Conservation (phyloP, 352 stramenopile genomes). For the Aphanomyces astaci region DNA sequence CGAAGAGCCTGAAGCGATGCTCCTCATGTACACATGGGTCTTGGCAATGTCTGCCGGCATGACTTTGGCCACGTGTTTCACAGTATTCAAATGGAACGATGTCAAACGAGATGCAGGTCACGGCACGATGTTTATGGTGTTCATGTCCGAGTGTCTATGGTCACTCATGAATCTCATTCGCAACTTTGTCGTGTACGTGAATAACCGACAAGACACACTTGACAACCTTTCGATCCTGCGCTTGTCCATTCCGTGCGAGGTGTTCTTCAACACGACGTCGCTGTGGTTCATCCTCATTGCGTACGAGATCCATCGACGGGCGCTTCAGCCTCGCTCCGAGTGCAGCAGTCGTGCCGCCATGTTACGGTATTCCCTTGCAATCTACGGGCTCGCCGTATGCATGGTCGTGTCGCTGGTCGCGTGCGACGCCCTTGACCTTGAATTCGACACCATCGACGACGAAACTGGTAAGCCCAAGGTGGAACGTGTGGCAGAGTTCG, state of each 20-base stretch:
- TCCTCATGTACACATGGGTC: neutral
- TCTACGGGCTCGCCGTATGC: neutral
- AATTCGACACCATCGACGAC: too few species aligned
- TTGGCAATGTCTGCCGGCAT: neutral
- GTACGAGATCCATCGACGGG: constrained; percentile 11
- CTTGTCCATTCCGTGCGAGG: neutral
- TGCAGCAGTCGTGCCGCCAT: neutral
- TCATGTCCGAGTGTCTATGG: neutral
- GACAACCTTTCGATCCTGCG: too few species aligned
- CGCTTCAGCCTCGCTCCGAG: neutral
- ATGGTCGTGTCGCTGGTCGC: too few species aligned
- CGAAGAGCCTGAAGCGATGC: neutral
- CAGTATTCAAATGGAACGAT: constrained; percentile 1
- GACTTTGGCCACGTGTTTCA: neutral
- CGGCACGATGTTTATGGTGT: constrained; percentile 8
- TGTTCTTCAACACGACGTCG: neutral
- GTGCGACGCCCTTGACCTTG: too few species aligned
- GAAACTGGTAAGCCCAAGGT: too few species aligned
- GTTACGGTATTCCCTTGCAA: neutral
- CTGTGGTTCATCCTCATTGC: neutral
- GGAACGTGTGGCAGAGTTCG: too few species aligned
- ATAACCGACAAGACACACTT: too few species aligned
- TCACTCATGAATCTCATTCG: neutral
- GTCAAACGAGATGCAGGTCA: neutral
- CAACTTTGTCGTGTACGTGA: neutral